These are phyloP conservation scores for Alternaria triticina DNA, from an alignment of 2,329 filamentous ascomycete genomes.

Conservation along the genomic window DNA sequence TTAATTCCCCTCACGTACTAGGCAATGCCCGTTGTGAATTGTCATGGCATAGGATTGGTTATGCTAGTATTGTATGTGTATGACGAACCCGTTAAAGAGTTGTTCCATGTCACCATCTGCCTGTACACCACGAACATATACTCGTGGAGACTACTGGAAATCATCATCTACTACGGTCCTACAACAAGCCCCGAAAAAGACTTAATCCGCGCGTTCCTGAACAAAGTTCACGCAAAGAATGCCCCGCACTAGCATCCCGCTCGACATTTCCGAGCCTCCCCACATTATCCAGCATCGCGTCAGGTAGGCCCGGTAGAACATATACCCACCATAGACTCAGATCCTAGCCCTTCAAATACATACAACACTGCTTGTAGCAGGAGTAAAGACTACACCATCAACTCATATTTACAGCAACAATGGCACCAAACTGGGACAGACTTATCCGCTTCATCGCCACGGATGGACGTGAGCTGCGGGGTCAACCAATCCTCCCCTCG, in stretches of 20 bases:
- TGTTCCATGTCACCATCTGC: background rate
- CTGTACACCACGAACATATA: background rate
- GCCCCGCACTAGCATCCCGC: constrained; percentile 1
- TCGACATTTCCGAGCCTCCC: constrained; percentile 15
- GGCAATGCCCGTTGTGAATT: background rate
- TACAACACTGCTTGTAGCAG: background rate
- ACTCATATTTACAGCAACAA: background rate
- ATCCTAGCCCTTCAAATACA: background rate
- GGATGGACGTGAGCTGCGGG: constrained; percentile 58
- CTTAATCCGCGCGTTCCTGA: background rate
- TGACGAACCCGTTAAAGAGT: background rate
- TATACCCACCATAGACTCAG: constrained; percentile 20
- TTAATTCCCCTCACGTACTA: background rate
- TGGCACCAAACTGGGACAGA: constrained; percentile 55
- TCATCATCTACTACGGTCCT: background rate
- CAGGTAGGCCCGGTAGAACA: constrained; percentile 19
- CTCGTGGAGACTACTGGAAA: background rate
- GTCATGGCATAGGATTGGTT: background rate
- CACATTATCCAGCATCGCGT: constrained; percentile 23
- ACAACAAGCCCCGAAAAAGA: constrained; percentile 6
- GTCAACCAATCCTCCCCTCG: constrained; percentile 59
- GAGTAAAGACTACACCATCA: background rate
- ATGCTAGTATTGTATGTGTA: background rate
- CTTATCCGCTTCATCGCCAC: constrained; percentile 62
- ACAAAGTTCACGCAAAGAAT: constrained; percentile 1